A percentile compares a stretch with the other conserved stretches of the same genome.
Conservation (phyloP, 1,139 yeast species). For the Saccharomycopsis hybrid region DNA sequence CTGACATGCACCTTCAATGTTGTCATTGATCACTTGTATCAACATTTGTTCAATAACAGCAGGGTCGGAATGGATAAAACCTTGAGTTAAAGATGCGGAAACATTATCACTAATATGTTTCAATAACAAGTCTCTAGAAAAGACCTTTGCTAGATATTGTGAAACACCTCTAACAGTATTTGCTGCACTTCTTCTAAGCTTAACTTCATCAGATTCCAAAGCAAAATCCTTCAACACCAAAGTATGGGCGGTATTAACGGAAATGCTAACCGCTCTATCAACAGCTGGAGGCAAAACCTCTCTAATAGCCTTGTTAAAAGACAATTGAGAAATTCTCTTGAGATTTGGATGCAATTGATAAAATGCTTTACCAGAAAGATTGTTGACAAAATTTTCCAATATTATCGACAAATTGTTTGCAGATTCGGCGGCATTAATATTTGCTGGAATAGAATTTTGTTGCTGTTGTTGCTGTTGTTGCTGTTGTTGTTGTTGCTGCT, state of each 20-base stretch:
- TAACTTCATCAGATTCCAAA: slow-evolving; percentile 71
- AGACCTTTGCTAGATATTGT: slow-evolving; percentile 57
- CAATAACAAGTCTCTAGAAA: slow-evolving; percentile 58
- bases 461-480: slow-evolving; percentile 20
- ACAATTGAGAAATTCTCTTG: slow-evolving; percentile 74
- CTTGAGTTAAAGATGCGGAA: slow-evolving; percentile 32
- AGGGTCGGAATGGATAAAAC: slow-evolving; percentile 32
- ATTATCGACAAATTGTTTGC: slow-evolving; percentile 6
- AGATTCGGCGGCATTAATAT: neutral
- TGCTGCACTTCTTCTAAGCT: slow-evolving; percentile 73
- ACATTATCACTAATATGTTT: slow-evolving; percentile 45
- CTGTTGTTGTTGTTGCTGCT: slow-evolving; percentile 20
- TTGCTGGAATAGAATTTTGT: slow-evolving; percentile 21
- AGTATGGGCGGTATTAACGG: slow-evolving; percentile 80
- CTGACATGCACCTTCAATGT: slow-evolving; percentile 72
- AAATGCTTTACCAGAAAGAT: slow-evolving; percentile 15
- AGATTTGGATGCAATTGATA: slow-evolving; percentile 52
- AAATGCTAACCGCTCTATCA: slow-evolving; percentile 85
- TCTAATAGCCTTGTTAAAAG: slow-evolving; percentile 80
- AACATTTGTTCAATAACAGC: slow-evolving; percentile 61
- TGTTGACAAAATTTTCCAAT: slow-evolving; percentile 17
- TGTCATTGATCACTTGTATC: slow-evolving; percentile 72
- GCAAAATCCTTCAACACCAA: slow-evolving; percentile 88
- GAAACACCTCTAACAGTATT: slow-evolving; percentile 54
- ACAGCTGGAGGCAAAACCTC: slow-evolving; percentile 89